phyloP scores from a whole-genome alignment of 441 rosid genomes.

The Erodium trifolium region DNA sequence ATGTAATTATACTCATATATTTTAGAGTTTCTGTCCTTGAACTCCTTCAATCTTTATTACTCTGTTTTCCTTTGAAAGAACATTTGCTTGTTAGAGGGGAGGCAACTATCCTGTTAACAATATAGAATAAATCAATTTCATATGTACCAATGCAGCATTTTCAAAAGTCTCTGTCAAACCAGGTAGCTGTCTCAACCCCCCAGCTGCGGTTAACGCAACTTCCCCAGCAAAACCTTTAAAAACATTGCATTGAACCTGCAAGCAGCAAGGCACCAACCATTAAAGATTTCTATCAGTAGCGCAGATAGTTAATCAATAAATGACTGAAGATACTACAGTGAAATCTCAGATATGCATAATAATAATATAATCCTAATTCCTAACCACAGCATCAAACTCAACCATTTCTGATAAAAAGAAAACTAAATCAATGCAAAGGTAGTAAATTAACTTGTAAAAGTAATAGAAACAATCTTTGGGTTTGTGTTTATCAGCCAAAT shows the following conservation, averaged over 20 bases:
- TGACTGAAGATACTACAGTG: conserved; percentile 6
- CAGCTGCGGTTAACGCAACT: conserved; percentile 81
- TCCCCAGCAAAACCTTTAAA: conserved; percentile 83
- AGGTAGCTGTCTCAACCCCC: conserved; percentile 82
- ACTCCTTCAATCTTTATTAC: not conserved
- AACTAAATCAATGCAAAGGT: too few species aligned
- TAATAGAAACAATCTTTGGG: too few species aligned
- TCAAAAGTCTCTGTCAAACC: conserved; percentile 62
- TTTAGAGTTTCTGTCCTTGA: not conserved
- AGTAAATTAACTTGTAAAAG: too few species aligned
- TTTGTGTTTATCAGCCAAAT: too few species aligned
- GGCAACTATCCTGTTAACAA: not conserved
- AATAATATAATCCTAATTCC: too few species aligned
- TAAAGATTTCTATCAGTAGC: conserved; percentile 15
- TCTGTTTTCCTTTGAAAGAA: not conserved
- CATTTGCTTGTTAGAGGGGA: not conserved
- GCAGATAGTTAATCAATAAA: not conserved
- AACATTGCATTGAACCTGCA: conserved; percentile 86
- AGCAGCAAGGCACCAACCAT: conserved; percentile 15
- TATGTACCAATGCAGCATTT: conserved; percentile 82
- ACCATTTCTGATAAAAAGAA: too few species aligned
- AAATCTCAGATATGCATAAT: not conserved
- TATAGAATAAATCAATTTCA: not conserved
- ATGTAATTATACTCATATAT: not conserved
- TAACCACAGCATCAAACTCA: too few species aligned